phyloP scores from a whole-genome alignment of 805 yeast genomes.

The Spathaspora arborariae region DNA sequence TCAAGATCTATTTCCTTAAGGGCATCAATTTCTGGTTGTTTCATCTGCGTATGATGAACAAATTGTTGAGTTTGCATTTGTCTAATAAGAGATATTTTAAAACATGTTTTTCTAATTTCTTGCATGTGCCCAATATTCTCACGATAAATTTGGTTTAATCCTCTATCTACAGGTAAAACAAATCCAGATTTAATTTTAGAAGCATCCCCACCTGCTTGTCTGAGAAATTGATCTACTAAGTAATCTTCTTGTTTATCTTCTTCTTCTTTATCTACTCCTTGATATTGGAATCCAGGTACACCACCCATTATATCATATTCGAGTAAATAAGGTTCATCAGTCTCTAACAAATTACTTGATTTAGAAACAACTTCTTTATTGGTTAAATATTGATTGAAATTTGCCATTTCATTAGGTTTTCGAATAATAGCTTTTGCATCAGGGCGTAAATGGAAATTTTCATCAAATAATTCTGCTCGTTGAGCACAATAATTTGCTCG shows the following conservation, averaged over 20 bases:
- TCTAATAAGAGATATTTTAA: slow-evolving; percentile 80
- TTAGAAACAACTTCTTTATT: slow-evolving; percentile 39
- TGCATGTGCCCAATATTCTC: slow-evolving; percentile 77
- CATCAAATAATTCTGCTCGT: slow-evolving; percentile 63
- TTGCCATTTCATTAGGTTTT: slow-evolving; percentile 63
- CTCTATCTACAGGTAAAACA: slow-evolving; percentile 41
- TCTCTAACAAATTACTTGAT: slow-evolving; percentile 44
- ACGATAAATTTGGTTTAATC: slow-evolving; percentile 57
- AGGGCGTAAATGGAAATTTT: slow-evolving; percentile 51
- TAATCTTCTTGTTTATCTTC: slow-evolving; percentile 36
- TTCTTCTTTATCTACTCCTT: slow-evolving; percentile 45
- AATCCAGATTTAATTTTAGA: slow-evolving; percentile 23
- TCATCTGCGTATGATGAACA: slow-evolving; percentile 69
- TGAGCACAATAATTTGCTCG: slow-evolving; percentile 71
- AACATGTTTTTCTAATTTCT: slow-evolving; percentile 81
- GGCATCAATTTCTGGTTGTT: slow-evolving; percentile 61
- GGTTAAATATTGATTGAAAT: slow-evolving; percentile 45
- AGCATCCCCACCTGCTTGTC: slow-evolving; percentile 22
- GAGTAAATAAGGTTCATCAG: slow-evolving; percentile 60
- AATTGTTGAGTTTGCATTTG: slow-evolving; percentile 85
- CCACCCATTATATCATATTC: slow-evolving; percentile 87
- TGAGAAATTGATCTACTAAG: slow-evolving; percentile 31
- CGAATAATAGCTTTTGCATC: slow-evolving; percentile 71
- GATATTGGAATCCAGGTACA: slow-evolving; percentile 59
- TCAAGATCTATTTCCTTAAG: slow-evolving; percentile 67